Evolutionary conservation across 78 protist species (phyloP), one percentile per base, ranked within the genome.

Genomic region (Dictyostelium purpureum): DNA sequence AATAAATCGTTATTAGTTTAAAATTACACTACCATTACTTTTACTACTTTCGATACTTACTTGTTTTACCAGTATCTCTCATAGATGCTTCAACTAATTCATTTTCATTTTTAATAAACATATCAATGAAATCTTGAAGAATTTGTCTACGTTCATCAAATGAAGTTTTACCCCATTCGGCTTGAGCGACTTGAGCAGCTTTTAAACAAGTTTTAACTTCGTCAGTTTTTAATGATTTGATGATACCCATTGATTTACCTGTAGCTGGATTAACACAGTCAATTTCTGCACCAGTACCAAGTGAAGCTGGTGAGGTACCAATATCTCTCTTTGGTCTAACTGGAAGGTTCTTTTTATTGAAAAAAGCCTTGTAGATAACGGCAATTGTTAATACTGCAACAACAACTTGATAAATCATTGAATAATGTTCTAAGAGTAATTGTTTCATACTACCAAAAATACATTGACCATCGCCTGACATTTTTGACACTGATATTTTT

Each of bases 31-130:
- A 45, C 7, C 4, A 76, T 14, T 6, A 5, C 18, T n/a, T 70
- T 6, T 35, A 0, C 10, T 51, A 19, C 24, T 28, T 38, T 40
- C 1, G 33, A 0, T 18, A 93, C 96, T 18, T 88, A 94, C 94
- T 54, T 33, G 97, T 95, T 51, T 95, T 95, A 31, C 97, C 97
- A 37, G 97, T 85, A 45, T 95, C 97, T 57, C 79, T 83, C 70
- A 85, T 65, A 42, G 97, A 80, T 12, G 61, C 7, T 65, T 76
- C 79, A 67, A 81, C 87, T 33, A 95, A 87, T 40, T 52, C 82
- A 12, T 78, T 93, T 77, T 95, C 96, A 82, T 91, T 49, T 31
- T 56, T 76, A 61, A 92, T 69, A 35, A 92, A 74, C 77, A 67
- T 78, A 24, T 95, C 93, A 28, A 79, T 83, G n/a, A 95, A 75